Evolutionary conservation across 768 basidiomycete genomes (phyloP).

Genomic region (Coprinopsis cinerea): DNA sequence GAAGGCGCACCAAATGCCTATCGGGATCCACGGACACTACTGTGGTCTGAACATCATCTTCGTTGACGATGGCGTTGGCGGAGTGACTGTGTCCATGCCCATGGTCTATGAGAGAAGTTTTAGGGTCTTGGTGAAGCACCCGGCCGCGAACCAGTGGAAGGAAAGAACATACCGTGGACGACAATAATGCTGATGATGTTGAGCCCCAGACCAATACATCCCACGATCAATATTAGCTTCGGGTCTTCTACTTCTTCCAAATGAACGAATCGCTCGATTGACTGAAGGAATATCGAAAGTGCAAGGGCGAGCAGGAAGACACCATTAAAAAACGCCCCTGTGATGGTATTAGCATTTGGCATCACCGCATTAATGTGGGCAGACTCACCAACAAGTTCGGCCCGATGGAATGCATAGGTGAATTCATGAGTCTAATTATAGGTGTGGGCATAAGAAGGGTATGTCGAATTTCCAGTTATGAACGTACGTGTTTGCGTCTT

Average conservation of each 20-base stretch:
- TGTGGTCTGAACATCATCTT: slow-evolving; percentile 2
- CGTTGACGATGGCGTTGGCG: background rate
- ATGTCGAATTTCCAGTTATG: too few species aligned
- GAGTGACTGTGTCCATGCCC: slow-evolving; percentile 29
- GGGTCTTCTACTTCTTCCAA: slow-evolving; percentile 39
- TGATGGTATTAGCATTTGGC: too few species aligned
- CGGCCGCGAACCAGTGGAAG: background rate
- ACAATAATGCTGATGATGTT: slow-evolving; percentile 44
- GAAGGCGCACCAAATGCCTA: too few species aligned
- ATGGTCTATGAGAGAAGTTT: too few species aligned
- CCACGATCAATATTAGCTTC: slow-evolving; percentile 41
- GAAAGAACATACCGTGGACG: slow-evolving; percentile 34
- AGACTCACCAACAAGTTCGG: slow-evolving; percentile 46
- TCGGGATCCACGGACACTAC: slow-evolving; percentile 12
- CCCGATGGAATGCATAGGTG: slow-evolving; percentile 52
- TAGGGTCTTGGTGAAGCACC: too few species aligned
- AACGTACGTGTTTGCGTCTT: slow-evolving; percentile 35
- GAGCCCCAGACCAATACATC: slow-evolving; percentile 39
- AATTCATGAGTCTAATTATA: slow-evolving; percentile 37
- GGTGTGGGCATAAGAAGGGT: background rate
- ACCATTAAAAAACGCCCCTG: slow-evolving; percentile 51
- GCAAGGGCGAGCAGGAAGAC: slow-evolving; percentile 48
- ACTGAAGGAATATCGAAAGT: slow-evolving; percentile 47
- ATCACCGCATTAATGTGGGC: too few species aligned
- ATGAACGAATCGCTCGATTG: slow-evolving; percentile 48